phyloP scores from a whole-genome alignment of 2,329 filamentous ascomycete species.

The Pseudopyricularia javanii region DNA sequence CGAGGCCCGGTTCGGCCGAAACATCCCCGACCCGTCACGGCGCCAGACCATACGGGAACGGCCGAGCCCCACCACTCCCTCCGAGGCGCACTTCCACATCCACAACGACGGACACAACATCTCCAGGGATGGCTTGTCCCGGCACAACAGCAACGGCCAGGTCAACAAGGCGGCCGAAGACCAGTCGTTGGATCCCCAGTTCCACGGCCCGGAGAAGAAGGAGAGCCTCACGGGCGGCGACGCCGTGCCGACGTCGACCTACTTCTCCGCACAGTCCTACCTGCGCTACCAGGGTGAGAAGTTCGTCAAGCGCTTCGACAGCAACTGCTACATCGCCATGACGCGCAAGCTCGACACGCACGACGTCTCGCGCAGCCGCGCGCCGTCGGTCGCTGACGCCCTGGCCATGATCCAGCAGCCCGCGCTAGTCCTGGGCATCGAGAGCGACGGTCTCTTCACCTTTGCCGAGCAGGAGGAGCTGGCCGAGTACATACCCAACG shows the following conservation, averaged over 20 bases:
- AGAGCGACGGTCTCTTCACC: constrained; percentile 91
- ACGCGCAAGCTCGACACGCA: constrained; percentile 96
- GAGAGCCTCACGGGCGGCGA: constrained; percentile 39
- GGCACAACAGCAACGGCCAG: constrained; percentile 25
- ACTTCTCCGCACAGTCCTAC: constrained; percentile 97
- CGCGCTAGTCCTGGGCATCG: constrained; percentile 81
- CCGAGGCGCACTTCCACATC: constrained; percentile 64
- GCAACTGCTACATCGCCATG: constrained; percentile 98
- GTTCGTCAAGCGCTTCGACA: constrained; percentile 93
- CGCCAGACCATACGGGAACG: constrained; percentile 70
- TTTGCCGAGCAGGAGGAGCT: constrained; percentile 94
- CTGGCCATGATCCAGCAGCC: constrained; percentile 78
- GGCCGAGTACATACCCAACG: constrained; percentile 66
- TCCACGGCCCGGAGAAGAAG: constrained; percentile 14
- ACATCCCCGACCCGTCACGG: constrained; percentile 75
- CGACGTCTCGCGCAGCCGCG: constrained; percentile 73
- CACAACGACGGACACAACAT: constrained; percentile 72
- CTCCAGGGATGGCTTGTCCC: constrained; percentile 38
- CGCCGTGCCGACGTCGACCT: constrained; percentile 53
- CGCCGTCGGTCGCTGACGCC: constrained; percentile 57
- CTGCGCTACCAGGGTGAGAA: constrained; percentile 92
- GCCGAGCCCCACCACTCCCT: constrained; percentile 38
- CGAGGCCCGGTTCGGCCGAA: constrained; percentile 86
- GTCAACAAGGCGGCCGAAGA: constrained; percentile 6
- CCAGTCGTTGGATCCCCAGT: constrained; percentile 9